Percentiles rank a stretch among this genome's conserved stretches.
Conservation (phyloP, 768 basidiomycete species). For the Termitomyces sp. region DNA sequence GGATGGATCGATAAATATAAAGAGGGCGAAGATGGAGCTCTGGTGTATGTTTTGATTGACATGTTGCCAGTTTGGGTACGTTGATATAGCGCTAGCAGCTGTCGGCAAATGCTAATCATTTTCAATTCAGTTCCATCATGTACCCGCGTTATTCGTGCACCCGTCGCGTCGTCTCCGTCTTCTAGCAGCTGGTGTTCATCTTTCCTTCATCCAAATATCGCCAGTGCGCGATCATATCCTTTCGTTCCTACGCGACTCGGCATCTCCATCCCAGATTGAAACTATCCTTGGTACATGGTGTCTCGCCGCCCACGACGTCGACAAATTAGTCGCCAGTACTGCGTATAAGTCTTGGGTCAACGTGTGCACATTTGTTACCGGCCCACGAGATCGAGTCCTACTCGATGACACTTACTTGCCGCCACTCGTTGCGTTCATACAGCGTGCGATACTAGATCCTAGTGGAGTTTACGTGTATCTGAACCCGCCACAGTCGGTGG, state of each 20-base stretch:
- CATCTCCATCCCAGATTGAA: constrained; percentile 44
- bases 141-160: constrained; percentile 77
- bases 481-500: constrained; percentile 54
- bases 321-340: constrained; percentile 47
- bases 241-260: constrained; percentile 42
- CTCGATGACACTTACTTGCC: constrained; percentile 25
- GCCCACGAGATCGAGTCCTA: constrained; percentile 16
- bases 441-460: constrained; percentile 56
- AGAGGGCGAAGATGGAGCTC: constrained; percentile 34
- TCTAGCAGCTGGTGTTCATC: constrained; percentile 55
- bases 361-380: constrained; percentile 19
- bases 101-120: background rate
- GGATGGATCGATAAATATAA: constrained; percentile 57
- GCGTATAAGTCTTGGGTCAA: constrained; percentile 53
- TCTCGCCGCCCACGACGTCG: constrained; percentile 65
- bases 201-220: constrained; percentile 55
- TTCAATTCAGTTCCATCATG: constrained; percentile 66
- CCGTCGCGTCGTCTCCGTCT: constrained; percentile 70
- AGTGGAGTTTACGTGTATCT: constrained; percentile 49
- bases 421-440: constrained; percentile 44
- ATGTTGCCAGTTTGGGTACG: constrained; percentile 89
- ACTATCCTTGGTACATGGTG: constrained; percentile 68
- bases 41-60: constrained; percentile 38
- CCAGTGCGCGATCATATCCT: constrained; percentile 42
- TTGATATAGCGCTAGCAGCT: background rate